Conservation (phyloP, 2,329 filamentous ascomycete genomes). For the Penicillium capsulatum region DNA sequence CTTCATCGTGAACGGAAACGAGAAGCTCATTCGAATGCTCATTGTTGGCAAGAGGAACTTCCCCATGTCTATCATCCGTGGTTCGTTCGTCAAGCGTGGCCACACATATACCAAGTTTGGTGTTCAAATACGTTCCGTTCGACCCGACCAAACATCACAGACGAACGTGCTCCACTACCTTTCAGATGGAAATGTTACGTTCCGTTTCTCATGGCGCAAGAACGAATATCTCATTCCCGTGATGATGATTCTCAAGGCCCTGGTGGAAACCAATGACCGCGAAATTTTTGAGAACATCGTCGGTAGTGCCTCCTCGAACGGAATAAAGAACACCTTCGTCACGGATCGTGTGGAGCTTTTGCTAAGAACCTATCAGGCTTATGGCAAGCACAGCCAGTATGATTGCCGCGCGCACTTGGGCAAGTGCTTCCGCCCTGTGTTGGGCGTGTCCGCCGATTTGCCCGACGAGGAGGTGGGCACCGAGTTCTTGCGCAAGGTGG, state of each 20-base stretch:
- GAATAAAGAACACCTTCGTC: slow-evolving; percentile 82
- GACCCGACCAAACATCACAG: slow-evolving; percentile 96
- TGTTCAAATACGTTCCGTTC: slow-evolving; percentile 85
- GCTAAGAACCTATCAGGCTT: slow-evolving; percentile 87
- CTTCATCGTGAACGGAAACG: slow-evolving; percentile 95
- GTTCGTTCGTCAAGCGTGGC: slow-evolving; percentile 84
- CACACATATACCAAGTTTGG: slow-evolving; percentile 82
- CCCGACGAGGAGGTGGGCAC: slow-evolving; percentile 84
- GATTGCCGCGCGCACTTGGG: slow-evolving; percentile 84
- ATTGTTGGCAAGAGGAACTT: slow-evolving; percentile 89
- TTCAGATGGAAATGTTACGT: slow-evolving; percentile 90
- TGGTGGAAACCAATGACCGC: slow-evolving; percentile 92
- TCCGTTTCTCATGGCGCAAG: slow-evolving; percentile 97
- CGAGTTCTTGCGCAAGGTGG: slow-evolving; percentile 84
- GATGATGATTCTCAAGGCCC: slow-evolving; percentile 93
- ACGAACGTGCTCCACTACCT: slow-evolving; percentile 97
- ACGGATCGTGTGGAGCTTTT: slow-evolving; percentile 91
- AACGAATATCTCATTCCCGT: slow-evolving; percentile 94
- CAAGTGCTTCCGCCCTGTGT: slow-evolving; percentile 82
- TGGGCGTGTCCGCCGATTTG: slow-evolving; percentile 78
- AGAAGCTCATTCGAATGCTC: slow-evolving; percentile 91
- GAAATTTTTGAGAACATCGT: slow-evolving; percentile 95
- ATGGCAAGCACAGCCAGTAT: slow-evolving; percentile 73
- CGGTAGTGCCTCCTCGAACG: slow-evolving; percentile 69
- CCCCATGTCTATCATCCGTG: slow-evolving; percentile 87